These are phyloP conservation scores for Laguncularia racemosa DNA, from an alignment of 345 rosid species.

Conservation along the genomic window DNA sequence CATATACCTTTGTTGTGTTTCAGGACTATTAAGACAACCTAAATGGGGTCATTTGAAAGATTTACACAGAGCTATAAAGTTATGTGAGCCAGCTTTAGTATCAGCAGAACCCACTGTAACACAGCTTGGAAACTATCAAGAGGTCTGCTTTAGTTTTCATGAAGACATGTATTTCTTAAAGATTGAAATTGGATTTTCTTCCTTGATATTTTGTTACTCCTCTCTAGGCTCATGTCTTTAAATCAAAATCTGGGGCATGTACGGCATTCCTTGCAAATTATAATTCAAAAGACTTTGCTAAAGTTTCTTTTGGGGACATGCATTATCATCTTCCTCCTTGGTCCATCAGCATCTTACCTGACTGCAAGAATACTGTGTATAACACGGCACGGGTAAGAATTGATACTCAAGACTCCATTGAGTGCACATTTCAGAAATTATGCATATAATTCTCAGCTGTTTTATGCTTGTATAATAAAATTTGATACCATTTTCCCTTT, in stretches of 20 bases:
- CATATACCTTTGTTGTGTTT: not conserved
- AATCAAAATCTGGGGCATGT: conserved; percentile 72
- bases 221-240: conserved; percentile 84
- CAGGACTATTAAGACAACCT: conserved; percentile 88
- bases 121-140: conserved; percentile 76
- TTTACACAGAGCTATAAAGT: conserved; percentile 86
- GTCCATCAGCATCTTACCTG: conserved; percentile 92
- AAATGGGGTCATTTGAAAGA: conserved; percentile 99
- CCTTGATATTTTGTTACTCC: not conserved
- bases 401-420: not conserved
- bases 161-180: not conserved
- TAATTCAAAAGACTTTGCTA: conserved; percentile 44
- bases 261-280: conserved; percentile 92
- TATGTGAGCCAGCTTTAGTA: conserved; percentile 85
- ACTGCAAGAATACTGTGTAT: conserved; percentile 86
- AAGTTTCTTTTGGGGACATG: conserved; percentile 54
- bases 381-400: conserved; percentile 79
- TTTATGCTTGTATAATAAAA: too few relatives aligned
- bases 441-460: too few relatives aligned
- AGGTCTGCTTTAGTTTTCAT: conserved; percentile 36
- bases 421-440: too few relatives aligned
- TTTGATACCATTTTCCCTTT: too few relatives aligned
- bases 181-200: not conserved
- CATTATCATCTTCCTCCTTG: conserved; percentile 87
- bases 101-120: conserved; percentile 57